Percentiles rank a stretch among this genome's conserved stretches.
phyloP scores from a whole-genome alignment of 1,139 yeast species.

The Taphrina wiesneri region DNA sequence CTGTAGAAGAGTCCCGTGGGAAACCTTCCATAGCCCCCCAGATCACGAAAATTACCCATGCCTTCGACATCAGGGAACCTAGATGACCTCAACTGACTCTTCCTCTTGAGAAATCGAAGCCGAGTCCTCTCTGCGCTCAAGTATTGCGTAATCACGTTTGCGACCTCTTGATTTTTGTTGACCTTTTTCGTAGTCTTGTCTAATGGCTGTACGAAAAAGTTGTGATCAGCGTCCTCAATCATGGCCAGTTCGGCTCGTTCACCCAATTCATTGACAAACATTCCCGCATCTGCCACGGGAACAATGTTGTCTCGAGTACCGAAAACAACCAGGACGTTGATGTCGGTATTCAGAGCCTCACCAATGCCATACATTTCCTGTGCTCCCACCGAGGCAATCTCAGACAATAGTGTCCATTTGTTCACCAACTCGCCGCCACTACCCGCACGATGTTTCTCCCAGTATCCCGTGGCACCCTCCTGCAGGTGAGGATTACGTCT shows the following conservation, averaged over 20 bases:
- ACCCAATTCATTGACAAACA: slow-evolving; percentile 59
- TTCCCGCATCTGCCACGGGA: slow-evolving; percentile 63
- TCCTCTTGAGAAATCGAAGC: slow-evolving; percentile 53
- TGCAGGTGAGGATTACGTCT: slow-evolving; percentile 38
- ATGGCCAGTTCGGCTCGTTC: slow-evolving; percentile 61
- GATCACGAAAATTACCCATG: slow-evolving; percentile 70
- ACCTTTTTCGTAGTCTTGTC: slow-evolving; percentile 43
- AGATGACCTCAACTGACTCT: slow-evolving; percentile 49
- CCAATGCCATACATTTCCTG: slow-evolving; percentile 29
- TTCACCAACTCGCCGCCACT: slow-evolving; percentile 28
- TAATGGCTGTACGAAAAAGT: slow-evolving; percentile 55
- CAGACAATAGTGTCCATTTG: slow-evolving; percentile 26
- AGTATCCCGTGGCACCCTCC: slow-evolving; percentile 16
- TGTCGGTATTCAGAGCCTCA: not conserved
- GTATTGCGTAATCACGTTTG: slow-evolving; percentile 56
- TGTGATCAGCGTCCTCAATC: slow-evolving; percentile 75
- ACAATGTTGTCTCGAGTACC: slow-evolving; percentile 69
- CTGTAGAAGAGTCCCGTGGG: slow-evolving; percentile 61
- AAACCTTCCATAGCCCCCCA: slow-evolving; percentile 65
- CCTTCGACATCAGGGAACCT: slow-evolving; percentile 64
- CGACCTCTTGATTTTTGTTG: slow-evolving; percentile 62
- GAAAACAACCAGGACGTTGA: slow-evolving; percentile 63
- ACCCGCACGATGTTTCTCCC: slow-evolving; percentile 31
- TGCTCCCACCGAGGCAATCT: slow-evolving; percentile 25
- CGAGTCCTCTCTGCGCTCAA: slow-evolving; percentile 56